phyloP scores from a whole-genome alignment of 345 rosid genomes.

The Gossypium ekmanianum region DNA sequence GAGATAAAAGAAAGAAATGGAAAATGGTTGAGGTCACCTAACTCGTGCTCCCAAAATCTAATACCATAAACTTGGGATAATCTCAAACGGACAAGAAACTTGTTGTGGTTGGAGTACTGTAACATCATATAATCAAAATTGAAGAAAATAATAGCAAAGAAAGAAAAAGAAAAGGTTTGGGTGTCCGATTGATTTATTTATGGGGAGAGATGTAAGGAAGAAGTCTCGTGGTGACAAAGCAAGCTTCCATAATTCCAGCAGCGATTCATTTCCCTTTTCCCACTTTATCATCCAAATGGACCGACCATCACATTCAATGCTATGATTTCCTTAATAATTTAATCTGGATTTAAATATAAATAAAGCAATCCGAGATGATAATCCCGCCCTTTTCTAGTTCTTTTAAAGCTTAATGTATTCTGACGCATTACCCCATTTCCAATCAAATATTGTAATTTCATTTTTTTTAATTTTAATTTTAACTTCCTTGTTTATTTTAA shows the following conservation, averaged over 20 bases:
- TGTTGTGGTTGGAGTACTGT: background rate
- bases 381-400: no score
- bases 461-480: no score
- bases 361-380: no score
- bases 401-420: no score
- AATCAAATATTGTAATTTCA: no score
- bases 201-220: background rate
- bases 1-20: no score
- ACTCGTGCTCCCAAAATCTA: no score
- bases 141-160: no score
- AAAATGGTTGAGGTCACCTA: no score
- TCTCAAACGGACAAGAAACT: background rate
- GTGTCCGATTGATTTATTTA: background rate
- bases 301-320: background rate
- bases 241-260: conserved; percentile 19
- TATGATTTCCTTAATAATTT: background rate
- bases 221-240: background rate
- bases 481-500: no score
- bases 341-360: background rate
- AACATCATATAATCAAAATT: background rate
- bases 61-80: background rate
- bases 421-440: no score
- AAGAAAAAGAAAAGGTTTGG: background rate
- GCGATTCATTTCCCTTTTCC: background rate
- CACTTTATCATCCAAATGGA: background rate